Evolutionary conservation across 371 early-diverging fungal species (phyloP).

Genomic region (Actinomortierella wolfii): DNA sequence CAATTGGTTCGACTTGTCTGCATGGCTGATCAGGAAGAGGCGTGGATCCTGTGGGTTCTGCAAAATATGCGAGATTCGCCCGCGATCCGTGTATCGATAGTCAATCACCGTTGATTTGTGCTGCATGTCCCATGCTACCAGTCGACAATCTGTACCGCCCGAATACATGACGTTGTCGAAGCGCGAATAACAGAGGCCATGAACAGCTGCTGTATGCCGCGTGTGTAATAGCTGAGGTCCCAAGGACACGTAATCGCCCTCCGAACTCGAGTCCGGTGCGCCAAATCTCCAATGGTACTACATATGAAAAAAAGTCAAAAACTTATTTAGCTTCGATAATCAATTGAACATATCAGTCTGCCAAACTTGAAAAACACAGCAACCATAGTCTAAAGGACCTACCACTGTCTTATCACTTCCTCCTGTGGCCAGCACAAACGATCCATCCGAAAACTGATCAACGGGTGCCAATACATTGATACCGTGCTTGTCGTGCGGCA

Average conservation of each 20-base stretch:
- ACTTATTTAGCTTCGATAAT: no score
- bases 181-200: slow-evolving; percentile 15
- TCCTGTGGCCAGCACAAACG: slow-evolving; percentile 13
- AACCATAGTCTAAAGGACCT: neutral
- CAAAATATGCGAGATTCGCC: slow-evolving; percentile 23
- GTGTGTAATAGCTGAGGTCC: slow-evolving; percentile 17
- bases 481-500: no score
- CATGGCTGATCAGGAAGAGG: slow-evolving; percentile 24
- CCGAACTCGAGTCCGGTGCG: slow-evolving; percentile 9
- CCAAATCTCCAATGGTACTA: slow-evolving; percentile 32
- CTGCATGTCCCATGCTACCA: slow-evolving; percentile 30
- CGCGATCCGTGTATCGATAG: slow-evolving; percentile 16
- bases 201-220: slow-evolving; percentile 30
- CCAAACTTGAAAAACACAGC: no score
- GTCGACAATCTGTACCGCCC: slow-evolving; percentile 29
- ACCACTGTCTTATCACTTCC: slow-evolving; percentile 38
- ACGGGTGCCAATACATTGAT: no score
- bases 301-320: neutral
- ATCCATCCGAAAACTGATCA: no score
- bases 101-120: slow-evolving; percentile 21
- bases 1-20: slow-evolving; percentile 23
- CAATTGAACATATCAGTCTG: neutral
- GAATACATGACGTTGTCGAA: slow-evolving; percentile 13
- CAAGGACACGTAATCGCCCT: slow-evolving; percentile 14
- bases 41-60: slow-evolving; percentile 31